A percentile compares a stretch with the other conserved stretches of the same genome.
Conservation (phyloP, 352 stramenopile species). For the Phytophthora citricola region DNA sequence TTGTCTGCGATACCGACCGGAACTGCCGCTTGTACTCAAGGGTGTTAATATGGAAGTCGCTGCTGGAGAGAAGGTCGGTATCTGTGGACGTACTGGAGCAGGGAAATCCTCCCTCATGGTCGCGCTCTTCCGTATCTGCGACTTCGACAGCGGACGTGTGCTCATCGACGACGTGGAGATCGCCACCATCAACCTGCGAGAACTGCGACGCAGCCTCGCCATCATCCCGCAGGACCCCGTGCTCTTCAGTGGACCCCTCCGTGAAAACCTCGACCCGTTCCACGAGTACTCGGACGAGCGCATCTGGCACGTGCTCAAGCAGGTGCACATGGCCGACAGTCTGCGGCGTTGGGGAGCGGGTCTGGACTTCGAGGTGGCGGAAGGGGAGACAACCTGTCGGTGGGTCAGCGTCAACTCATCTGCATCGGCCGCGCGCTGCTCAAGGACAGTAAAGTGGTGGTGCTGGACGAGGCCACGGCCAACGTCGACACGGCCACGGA, state of each 20-base stretch:
- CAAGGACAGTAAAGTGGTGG: conserved; percentile 88
- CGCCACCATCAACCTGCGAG: conserved; percentile 40
- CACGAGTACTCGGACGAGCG: conserved; percentile 67
- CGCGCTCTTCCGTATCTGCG: conserved; percentile 47
- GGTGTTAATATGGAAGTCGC: conserved; percentile 43
- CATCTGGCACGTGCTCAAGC: conserved; percentile 65
- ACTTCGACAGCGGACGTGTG: conserved; percentile 66
- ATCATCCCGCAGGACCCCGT: conserved; percentile 87
- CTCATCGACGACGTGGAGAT: conserved; percentile 90
- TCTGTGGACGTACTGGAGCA: conserved; percentile 50
- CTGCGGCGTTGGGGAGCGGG: conserved; percentile 45
- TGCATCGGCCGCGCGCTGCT: conserved; percentile 94
- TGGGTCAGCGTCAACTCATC: conserved; percentile 95
- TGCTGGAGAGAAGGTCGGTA: conserved; percentile 57
- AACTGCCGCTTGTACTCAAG: conserved; percentile 48
- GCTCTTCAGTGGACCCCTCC: conserved; percentile 89
- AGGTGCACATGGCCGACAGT: conserved; percentile 72
- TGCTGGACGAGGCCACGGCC: conserved; percentile 96
- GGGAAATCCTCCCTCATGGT: conserved; percentile 52
- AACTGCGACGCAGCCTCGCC: conserved; percentile 33
- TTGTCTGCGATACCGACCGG: conserved; percentile 43
- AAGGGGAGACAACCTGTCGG: conserved; percentile 94
- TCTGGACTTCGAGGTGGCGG: conserved; percentile 90
- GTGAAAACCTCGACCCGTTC: conserved; percentile 93
- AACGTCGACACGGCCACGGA: conserved; percentile 56